Percentiles rank a stretch among this genome's conserved stretches.
Evolutionary conservation across 768 basidiomycete species (phyloP).

Genomic region (Collybiopsis confluens): DNA sequence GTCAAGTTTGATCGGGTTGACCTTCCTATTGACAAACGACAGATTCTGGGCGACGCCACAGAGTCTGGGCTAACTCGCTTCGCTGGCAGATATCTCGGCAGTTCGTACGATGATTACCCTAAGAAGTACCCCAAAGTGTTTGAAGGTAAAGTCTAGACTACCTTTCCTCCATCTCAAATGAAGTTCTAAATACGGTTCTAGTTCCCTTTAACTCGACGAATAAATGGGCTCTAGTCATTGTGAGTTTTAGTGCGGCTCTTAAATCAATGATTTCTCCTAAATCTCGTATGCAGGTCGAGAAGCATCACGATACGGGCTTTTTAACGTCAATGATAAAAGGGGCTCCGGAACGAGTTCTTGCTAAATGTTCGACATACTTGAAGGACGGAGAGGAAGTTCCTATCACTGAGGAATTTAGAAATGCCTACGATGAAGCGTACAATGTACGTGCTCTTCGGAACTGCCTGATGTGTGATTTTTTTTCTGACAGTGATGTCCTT

Average conservation of each 20-base stretch:
- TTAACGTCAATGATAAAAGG: slow-evolving; percentile 63
- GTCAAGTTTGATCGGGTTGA: slow-evolving; percentile 67
- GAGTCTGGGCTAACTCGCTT: slow-evolving; percentile 71
- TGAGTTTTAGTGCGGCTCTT: slow-evolving; percentile 24
- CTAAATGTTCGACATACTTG: slow-evolving; percentile 58
- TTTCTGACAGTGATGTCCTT: slow-evolving; percentile 4
- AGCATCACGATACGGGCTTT: slow-evolving; percentile 43
- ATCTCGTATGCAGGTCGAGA: slow-evolving; percentile 40
- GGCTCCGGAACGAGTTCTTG: slow-evolving; percentile 64
- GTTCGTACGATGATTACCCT: slow-evolving; percentile 51
- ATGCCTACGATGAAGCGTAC: slow-evolving; percentile 56
- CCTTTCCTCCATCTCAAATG: neutral
- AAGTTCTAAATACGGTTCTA: neutral
- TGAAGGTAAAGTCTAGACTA: slow-evolving; percentile 31
- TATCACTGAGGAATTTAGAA: slow-evolving; percentile 53
- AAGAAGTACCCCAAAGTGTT: slow-evolving; percentile 56
- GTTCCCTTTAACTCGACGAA: slow-evolving; percentile 73
- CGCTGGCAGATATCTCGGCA: slow-evolving; percentile 48
- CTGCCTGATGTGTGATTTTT: neutral
- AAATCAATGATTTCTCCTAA: too few species aligned
- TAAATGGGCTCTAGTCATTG: slow-evolving; percentile 71
- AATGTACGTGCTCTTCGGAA: slow-evolving; percentile 36
- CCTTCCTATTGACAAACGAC: slow-evolving; percentile 55
- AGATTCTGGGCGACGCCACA: slow-evolving; percentile 69
- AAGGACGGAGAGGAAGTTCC: slow-evolving; percentile 43